Percentiles rank a stretch among this genome's conserved stretches.
phyloP scores from a whole-genome alignment of 352 stramenopile species.

The Globisporangium mamillatum region DNA sequence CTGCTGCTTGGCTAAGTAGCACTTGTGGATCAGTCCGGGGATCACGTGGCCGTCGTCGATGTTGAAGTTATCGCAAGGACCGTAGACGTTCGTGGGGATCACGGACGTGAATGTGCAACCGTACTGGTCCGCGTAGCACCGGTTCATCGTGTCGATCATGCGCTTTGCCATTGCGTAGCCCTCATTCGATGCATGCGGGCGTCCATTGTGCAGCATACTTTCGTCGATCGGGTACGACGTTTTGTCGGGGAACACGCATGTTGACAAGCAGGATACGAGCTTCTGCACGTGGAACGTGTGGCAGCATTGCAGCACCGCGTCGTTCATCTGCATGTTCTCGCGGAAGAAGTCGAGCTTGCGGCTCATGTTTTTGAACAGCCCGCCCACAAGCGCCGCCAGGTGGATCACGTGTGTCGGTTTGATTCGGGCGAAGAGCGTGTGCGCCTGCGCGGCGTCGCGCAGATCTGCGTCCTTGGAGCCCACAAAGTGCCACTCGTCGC shows the following conservation, averaged over 20 bases:
- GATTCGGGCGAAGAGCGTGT: slow-evolving; percentile 92
- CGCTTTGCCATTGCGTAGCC: slow-evolving; percentile 98
- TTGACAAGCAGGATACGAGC: slow-evolving; percentile 97
- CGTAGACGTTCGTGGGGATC: slow-evolving; percentile 99
- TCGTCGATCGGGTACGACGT: slow-evolving; percentile 98
- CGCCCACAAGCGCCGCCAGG: slow-evolving; percentile 94
- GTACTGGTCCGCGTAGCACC: slow-evolving; percentile 96
- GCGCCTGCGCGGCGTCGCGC: slow-evolving; percentile 70
- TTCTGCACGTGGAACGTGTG: slow-evolving; percentile 87
- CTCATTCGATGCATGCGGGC: slow-evolving; percentile 77
- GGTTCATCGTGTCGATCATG: slow-evolving; percentile 98
- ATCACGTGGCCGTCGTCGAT: slow-evolving; percentile 97
- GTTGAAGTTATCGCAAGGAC: slow-evolving; percentile 98
- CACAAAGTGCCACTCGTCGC: slow-evolving; percentile 93
- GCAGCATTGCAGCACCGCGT: slow-evolving; percentile 97
- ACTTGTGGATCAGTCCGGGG: slow-evolving; percentile 98
- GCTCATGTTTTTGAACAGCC: slow-evolving; percentile 81
- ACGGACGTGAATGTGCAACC: slow-evolving; percentile 97
- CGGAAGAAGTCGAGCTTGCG: slow-evolving; percentile 98
- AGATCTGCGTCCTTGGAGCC: slow-evolving; percentile 94
- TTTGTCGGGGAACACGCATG: slow-evolving; percentile 99
- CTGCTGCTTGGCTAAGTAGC: slow-evolving; percentile 94
- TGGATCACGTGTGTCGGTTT: slow-evolving; percentile 97
- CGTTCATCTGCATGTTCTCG: slow-evolving; percentile 99
- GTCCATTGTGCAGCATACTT: slow-evolving; percentile 93